phyloP scores from a whole-genome alignment of 192 early-diverging fungal genomes.

The Lunasporangiospora selenospora region DNA sequence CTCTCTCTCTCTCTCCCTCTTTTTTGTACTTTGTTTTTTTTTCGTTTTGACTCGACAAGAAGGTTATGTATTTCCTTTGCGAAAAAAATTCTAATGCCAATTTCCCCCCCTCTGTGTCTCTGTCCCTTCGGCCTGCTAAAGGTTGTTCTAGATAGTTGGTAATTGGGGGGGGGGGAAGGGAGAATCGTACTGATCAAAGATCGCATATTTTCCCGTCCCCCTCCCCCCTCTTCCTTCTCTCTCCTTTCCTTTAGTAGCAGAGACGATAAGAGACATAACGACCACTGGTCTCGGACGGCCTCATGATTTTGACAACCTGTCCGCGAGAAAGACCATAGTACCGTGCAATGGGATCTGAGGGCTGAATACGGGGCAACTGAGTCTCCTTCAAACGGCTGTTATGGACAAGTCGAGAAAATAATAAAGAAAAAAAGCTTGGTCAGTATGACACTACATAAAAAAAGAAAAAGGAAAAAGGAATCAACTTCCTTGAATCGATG shows the following conservation, averaged over 20 bases:
- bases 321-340: slow-evolving; percentile 94
- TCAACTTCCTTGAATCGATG: not conserved
- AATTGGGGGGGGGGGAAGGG: too few relatives aligned
- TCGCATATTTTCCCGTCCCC: not conserved
- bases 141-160: too few relatives aligned
- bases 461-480: not conserved
- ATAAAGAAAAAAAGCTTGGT: slow-evolving; percentile 12
- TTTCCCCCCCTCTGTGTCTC: too few relatives aligned
- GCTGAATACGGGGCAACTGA: slow-evolving; percentile 91
- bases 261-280: slow-evolving; percentile 97
- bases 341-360: slow-evolving; percentile 90
- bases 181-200: too few relatives aligned
- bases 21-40: too few relatives aligned
- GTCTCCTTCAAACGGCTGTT: slow-evolving; percentile 90
- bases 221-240: not conserved
- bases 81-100: too few relatives aligned
- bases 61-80: too few relatives aligned
- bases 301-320: slow-evolving; percentile 94
- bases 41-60: too few relatives aligned
- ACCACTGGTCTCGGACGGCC: slow-evolving; percentile 95
- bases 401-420: not conserved
- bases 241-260: slow-evolving; percentile 71
- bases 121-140: too few relatives aligned
- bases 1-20: too few relatives aligned
- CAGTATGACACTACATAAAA: not conserved